Base-by-base conservation (phyloP, 768 basidiomycete genomes). In the Nevesoporus exiguus region DNA sequence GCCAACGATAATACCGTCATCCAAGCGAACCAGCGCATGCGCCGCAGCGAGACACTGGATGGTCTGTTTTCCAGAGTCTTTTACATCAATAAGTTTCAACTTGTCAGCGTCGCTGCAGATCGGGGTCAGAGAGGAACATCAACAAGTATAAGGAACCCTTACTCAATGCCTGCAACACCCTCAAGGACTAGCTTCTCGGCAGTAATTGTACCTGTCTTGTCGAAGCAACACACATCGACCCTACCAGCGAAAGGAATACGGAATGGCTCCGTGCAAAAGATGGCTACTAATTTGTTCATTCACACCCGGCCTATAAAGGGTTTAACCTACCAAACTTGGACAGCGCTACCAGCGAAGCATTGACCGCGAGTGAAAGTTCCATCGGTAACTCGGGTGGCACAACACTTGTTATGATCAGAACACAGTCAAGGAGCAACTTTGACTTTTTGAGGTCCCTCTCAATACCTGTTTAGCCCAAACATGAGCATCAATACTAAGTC, bases 211-310 rank as follows among this genome's bases (percentile, higher is more conserved):
- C 96, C 97, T 0, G 97, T 99, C 79, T 99, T 99, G 73, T 99
- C 97, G 62, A 99, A 98, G 72, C 97, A 98, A 72, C 97, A 99
- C 15, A 98, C 88, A 62, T 99, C 97, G 3, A 98, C 94, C 21
- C 93, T 83, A 6, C 97, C 97, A 6, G 97, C 97, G 57, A 77
- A 90, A 0, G 97, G 95, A 57, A 98, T 99, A 21, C 97, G 84
- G 83, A 99, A 98, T 1, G 97, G 97, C 65, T 99, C 97, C 17
- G 97, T 99, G 68, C 97, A 98, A 75, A 95, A 99, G 55, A 98
- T 99, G 7, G 96, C 96, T 97, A 11, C 58, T 15, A 55, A 49
- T 22, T 9, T 22, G 27, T 48, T 59, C 36, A 62, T 52, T 14
- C 14, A 1, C 1, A 34, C 21, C 46, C 33, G 3, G 0, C 39